These are phyloP conservation scores for Conticribra guillardii DNA, from an alignment of 108 stramenopile species.

Conservation along the genomic window DNA sequence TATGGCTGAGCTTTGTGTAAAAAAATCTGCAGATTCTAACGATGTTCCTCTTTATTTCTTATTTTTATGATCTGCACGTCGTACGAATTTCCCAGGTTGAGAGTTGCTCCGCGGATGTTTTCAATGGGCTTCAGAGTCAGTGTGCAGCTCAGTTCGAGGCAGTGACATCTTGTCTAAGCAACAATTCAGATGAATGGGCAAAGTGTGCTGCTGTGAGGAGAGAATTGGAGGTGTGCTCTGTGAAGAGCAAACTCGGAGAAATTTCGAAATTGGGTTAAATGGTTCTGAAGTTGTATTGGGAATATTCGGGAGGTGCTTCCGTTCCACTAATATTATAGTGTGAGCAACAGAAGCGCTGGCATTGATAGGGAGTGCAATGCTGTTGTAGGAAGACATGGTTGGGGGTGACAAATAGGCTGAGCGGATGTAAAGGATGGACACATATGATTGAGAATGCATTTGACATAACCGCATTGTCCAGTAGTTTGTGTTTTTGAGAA, in stretches of 20 bases:
- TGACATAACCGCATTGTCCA: too few relatives aligned
- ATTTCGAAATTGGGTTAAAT: constrained; percentile 16
- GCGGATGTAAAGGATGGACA: too few relatives aligned
- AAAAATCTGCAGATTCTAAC: background rate
- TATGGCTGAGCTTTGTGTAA: background rate
- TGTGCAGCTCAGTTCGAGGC: constrained; percentile 40
- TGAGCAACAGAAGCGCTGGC: too few relatives aligned
- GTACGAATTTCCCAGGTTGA: constrained; percentile 25
- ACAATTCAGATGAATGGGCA: constrained; percentile 47
- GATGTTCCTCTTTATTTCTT: background rate
- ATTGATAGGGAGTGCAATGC: too few relatives aligned
- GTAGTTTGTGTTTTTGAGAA: too few relatives aligned
- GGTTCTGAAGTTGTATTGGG: too few relatives aligned
- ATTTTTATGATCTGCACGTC: background rate
- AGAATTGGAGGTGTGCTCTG: constrained; percentile 50
- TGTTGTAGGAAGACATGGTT: too few relatives aligned
- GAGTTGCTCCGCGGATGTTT: constrained; percentile 47
- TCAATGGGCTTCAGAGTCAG: constrained; percentile 36
- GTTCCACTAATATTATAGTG: too few relatives aligned
- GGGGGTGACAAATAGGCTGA: too few relatives aligned
- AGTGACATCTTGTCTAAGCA: constrained; percentile 41
- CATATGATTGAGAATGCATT: too few relatives aligned
- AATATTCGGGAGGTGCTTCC: too few relatives aligned
- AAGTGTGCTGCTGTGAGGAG: constrained; percentile 37
- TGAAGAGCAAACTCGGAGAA: constrained; percentile 44